Percentiles rank a stretch among this genome's conserved stretches.
These are phyloP conservation scores for Globisporangium cylindrosporum DNA, from an alignment of 352 stramenopile genomes.

Conservation along the genomic window DNA sequence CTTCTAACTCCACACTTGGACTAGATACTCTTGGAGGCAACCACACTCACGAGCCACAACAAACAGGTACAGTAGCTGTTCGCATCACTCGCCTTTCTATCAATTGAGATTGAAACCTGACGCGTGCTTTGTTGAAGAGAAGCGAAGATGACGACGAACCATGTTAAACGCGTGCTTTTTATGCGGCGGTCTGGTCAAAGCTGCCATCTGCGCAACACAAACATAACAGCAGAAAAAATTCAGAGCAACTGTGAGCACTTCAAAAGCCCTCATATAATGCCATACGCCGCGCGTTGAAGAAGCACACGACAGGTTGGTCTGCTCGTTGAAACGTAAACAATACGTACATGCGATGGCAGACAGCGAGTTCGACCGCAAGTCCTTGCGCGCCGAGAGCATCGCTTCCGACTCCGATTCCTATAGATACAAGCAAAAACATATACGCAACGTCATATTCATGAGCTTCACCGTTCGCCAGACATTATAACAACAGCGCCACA, in stretches of 20 bases:
- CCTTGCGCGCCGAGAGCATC: constrained; percentile 34
- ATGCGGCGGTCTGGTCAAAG: constrained; percentile 18
- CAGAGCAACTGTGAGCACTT: not conserved
- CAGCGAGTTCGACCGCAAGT: constrained; percentile 35
- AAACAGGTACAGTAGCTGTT: too few relatives aligned
- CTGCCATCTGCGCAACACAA: constrained; percentile 15
- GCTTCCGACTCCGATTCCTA: constrained; percentile 51
- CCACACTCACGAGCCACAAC: too few relatives aligned
- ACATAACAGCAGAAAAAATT: not conserved
- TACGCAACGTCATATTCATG: not conserved
- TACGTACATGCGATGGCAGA: constrained; percentile 49
- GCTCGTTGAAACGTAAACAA: not conserved
- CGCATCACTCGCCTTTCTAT: too few relatives aligned
- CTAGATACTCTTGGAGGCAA: too few relatives aligned
- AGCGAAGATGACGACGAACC: not conserved
- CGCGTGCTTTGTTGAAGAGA: not conserved
- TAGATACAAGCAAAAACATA: constrained; percentile 9
- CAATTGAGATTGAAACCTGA: too few relatives aligned
- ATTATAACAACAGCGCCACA: not conserved
- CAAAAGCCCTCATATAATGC: not conserved
- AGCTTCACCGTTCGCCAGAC: not conserved
- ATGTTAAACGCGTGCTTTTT: not conserved
- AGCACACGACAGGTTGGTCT: not conserved
- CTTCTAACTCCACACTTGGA: too few relatives aligned
- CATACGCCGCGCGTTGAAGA: not conserved